Percentiles rank a stretch among this genome's conserved stretches.
phyloP scores from a whole-genome alignment of 441 rosid species.

The Omphalea diandra region DNA sequence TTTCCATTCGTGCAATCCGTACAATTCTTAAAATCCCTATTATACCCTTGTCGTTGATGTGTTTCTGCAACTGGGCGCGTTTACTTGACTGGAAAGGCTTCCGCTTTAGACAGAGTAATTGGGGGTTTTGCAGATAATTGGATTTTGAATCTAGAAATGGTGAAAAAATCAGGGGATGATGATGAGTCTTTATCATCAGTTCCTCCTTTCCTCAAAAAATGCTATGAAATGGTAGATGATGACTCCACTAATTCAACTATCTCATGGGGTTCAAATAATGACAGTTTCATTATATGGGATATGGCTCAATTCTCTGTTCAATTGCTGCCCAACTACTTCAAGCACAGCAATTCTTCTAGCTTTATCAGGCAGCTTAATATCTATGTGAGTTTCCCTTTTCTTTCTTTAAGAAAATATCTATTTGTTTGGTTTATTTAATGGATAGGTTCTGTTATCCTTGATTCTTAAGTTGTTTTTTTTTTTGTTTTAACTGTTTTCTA shows the following conservation, averaged over 20 bases:
- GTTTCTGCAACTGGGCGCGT: neutral
- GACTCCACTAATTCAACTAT: constrained; percentile 57
- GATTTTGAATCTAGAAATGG: constrained; percentile 45
- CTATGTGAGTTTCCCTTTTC: constrained; percentile 49
- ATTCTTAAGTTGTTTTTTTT: neutral
- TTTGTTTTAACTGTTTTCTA: neutral
- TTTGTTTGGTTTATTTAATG: neutral
- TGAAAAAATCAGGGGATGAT: constrained; percentile 61
- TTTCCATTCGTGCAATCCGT: too few species aligned
- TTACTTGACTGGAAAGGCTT: constrained; percentile 5
- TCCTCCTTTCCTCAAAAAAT: constrained; percentile 80
- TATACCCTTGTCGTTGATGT: neutral
- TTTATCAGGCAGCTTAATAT: constrained; percentile 93
- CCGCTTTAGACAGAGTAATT: neutral
- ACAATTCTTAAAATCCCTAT: neutral
- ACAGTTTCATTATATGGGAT: constrained; percentile 66
- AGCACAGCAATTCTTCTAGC: constrained; percentile 84
- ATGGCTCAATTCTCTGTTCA: constrained; percentile 62
- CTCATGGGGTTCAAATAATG: constrained; percentile 56
- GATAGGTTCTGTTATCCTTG: neutral
- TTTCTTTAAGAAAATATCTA: neutral
- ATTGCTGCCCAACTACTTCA: constrained; percentile 77
- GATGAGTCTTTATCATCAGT: constrained; percentile 41
- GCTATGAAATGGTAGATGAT: constrained; percentile 92
- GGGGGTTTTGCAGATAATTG: neutral